phyloP scores from a whole-genome alignment of 2,329 filamentous ascomycete species.

The Lasiodiplodia citricola region DNA sequence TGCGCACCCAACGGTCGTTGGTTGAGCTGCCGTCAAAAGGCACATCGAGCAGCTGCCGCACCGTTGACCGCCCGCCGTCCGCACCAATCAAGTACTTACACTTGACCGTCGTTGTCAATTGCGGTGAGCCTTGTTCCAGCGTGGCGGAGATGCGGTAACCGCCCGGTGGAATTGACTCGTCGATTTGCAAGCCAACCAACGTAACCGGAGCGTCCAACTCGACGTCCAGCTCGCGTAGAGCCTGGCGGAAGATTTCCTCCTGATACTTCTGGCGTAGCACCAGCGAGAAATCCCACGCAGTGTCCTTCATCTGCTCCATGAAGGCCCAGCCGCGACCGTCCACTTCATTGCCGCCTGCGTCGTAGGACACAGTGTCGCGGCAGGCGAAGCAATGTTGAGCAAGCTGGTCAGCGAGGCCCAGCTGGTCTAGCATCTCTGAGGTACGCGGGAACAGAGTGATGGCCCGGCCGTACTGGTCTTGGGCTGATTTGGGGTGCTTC shows the following conservation, averaged over 20 bases:
- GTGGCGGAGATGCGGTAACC: conserved; percentile 35
- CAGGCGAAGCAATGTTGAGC: conserved; percentile 60
- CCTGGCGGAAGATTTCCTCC: conserved; percentile 58
- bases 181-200: conserved; percentile 45
- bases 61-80: conserved; percentile 58
- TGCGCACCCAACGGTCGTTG: conserved; percentile 60
- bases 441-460: conserved; percentile 60
- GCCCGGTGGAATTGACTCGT: neutral
- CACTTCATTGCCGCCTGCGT: conserved; percentile 52
- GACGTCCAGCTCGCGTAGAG: conserved; percentile 45
- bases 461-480: conserved; percentile 60
- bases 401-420: conserved; percentile 56
- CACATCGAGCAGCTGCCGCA: conserved; percentile 53
- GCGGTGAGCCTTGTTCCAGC: conserved; percentile 33
- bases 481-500: conserved; percentile 54
- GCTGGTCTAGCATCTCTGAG: conserved; percentile 59
- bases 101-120: conserved; percentile 32
- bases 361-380: conserved; percentile 56
- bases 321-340: conserved; percentile 57
- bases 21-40: conserved; percentile 57
- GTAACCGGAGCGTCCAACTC: conserved; percentile 44
- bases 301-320: conserved; percentile 60
- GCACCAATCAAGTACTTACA: conserved; percentile 59
- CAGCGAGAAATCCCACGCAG: conserved; percentile 58
- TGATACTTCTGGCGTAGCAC: conserved; percentile 62